Base-by-base conservation (phyloP, 805 yeast genomes). In the Metschnikowia lochheadii region DNA sequence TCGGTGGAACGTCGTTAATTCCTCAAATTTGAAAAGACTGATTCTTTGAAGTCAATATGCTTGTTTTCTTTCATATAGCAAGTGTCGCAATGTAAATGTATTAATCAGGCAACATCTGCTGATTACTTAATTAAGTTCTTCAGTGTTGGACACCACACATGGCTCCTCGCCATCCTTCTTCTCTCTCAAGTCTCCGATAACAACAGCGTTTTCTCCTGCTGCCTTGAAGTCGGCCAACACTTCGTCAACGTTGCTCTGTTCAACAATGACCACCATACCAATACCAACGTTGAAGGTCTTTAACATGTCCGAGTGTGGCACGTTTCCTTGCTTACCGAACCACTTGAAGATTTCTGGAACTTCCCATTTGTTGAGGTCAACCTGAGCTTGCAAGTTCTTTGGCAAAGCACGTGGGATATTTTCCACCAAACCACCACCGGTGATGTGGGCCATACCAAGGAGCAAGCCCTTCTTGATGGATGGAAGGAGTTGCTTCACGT, bases 341-440 rank as follows among this genome's bases (percentile, higher is more conserved):
- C 97, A 94, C 70, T 84, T 85, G 82, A 94, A 94, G 36, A 94
- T 89, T 34, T 78, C 84, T 36, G 96, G 96, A 33, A 94, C 84
- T 56, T 82, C 80, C 96, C 98, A 92, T 8, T 80, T 72, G 49
- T 71, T 72, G 65, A 87, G 83, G 67, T 92, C 96, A 46, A 94
- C 81, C 57, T 75, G 76, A 13, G 97, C 99, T 61, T 85, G 84
- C 54, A 94, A 74, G 59, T 82, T 69, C 51, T 80, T 71, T 51
- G 99, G 99, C 54, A 94, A 76, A 17, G 96, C 94, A 66, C 99
- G 83, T 49, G 99, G 99, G 51, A 92, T 83, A 69, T 94, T 94
- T 70, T 94, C 99, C 29, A 94, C 85, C 48, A 94, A 77, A 48
- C 99, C 99, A 68, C 99, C 99, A 54, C 99, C 99, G 21, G 99